phyloP scores from a whole-genome alignment of 345 rosid species.

The Lepidium aucheri region DNA sequence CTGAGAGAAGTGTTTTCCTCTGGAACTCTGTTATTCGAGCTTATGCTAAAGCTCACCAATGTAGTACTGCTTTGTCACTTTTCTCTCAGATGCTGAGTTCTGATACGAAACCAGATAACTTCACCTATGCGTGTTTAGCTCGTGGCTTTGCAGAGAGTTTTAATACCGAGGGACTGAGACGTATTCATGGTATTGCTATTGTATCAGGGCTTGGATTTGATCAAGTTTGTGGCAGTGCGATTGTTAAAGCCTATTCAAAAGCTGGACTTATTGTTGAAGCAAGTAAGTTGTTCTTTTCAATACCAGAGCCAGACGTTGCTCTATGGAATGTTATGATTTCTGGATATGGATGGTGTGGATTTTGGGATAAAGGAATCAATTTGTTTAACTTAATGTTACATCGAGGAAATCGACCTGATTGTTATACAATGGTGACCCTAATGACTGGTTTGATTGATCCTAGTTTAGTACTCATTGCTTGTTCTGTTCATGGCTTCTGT shows the following conservation, averaged over 20 bases:
- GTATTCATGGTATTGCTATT: constrained; percentile 48
- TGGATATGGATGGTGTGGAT: constrained; percentile 50
- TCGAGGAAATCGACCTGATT: constrained; percentile 47
- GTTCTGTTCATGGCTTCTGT: constrained; percentile 64
- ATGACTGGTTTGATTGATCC: constrained; percentile 44
- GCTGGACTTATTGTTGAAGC: constrained; percentile 46
- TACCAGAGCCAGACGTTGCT: constrained; percentile 61
- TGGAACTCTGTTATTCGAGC: constrained; percentile 85
- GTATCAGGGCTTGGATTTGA: constrained; percentile 56
- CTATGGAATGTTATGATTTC: constrained; percentile 75
- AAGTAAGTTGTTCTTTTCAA: constrained; percentile 38
- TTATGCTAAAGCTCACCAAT: constrained; percentile 40
- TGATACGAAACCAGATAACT: constrained; percentile 51
- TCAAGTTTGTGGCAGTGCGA: constrained; percentile 48
- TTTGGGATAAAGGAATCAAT: constrained; percentile 41
- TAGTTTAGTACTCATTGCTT: constrained; percentile 35
- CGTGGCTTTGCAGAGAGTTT: constrained; percentile 54
- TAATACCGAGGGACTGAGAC: constrained; percentile 34
- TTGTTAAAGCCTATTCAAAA: constrained; percentile 64
- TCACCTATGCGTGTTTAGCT: constrained; percentile 61
- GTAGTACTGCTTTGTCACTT: constrained; percentile 28
- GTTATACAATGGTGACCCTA: constrained; percentile 60
- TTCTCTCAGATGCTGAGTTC: constrained; percentile 43
- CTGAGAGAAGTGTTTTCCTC: constrained; percentile 63
- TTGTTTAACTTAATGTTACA: constrained; percentile 48